These are phyloP conservation scores for Fomes fomentarius DNA, from an alignment of 1,284 basidiomycete genomes.

Conservation along the genomic window DNA sequence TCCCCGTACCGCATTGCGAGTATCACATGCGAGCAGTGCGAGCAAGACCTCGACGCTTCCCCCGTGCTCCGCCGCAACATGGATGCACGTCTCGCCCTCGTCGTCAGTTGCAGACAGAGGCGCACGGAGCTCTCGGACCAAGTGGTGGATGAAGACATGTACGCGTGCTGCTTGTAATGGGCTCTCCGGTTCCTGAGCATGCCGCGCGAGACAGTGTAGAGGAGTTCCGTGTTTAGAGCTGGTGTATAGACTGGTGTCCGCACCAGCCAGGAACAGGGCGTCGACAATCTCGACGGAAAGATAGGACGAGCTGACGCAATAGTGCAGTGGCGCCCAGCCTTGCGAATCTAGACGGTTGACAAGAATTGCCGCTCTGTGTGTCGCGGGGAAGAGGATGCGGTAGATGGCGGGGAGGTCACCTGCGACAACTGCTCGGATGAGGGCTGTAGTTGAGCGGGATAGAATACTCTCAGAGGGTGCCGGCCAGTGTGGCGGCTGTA, in stretches of 20 bases:
- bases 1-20: constrained; percentile 53
- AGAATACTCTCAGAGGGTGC: constrained; percentile 14
- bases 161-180: constrained; percentile 44
- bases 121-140: constrained; percentile 66
- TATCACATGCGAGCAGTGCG: constrained; percentile 66
- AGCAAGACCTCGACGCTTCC: constrained; percentile 65
- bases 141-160: constrained; percentile 63
- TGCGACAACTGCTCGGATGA: constrained; percentile 15
- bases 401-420: constrained; percentile 32
- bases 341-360: constrained; percentile 62
- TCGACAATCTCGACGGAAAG: constrained; percentile 68
- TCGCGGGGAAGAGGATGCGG: constrained; percentile 30
- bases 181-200: constrained; percentile 42
- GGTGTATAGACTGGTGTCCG: constrained; percentile 73
- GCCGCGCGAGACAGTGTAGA: constrained; percentile 69
- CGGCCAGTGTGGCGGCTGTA: constrained; percentile 12
- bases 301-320: constrained; percentile 57
- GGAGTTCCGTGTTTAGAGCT: constrained; percentile 63
- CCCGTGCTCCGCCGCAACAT: constrained; percentile 92
- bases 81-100: constrained; percentile 90
- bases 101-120: constrained; percentile 73
- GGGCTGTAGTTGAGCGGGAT: constrained; percentile 33
- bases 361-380: constrained; percentile 27
- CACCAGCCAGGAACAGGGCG: constrained; percentile 70
- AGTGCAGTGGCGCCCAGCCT: constrained; percentile 73